Conservation (phyloP, 2,329 filamentous ascomycete species). For the Claviceps sp. region DNA sequence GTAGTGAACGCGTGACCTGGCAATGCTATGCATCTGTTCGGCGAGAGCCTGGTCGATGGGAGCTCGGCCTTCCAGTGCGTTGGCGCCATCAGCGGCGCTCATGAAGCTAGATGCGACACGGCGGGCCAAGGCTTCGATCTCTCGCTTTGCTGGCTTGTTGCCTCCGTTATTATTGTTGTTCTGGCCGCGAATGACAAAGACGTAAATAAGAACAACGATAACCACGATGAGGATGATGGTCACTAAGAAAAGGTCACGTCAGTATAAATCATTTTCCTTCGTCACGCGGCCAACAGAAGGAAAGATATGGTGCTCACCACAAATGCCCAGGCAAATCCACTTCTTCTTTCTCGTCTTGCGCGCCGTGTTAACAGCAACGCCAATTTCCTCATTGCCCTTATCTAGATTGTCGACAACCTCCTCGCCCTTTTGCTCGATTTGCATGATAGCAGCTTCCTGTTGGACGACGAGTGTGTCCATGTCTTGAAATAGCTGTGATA, state of each 20-base stretch:
- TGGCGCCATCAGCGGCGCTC: not conserved
- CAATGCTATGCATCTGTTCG: slow-evolving; percentile 7
- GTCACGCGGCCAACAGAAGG: not conserved
- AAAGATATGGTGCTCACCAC: slow-evolving; percentile 28
- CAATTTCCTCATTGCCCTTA: slow-evolving; percentile 75
- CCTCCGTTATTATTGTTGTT: slow-evolving; percentile 14
- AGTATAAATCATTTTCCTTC: not conserved
- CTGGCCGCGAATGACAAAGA: slow-evolving; percentile 25
- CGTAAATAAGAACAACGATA: slow-evolving; percentile 36
- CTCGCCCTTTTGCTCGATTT: slow-evolving; percentile 79
- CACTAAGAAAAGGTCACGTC: slow-evolving; percentile 21
- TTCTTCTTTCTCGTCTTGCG: slow-evolving; percentile 78
- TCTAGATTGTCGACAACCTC: slow-evolving; percentile 74
- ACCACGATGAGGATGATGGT: slow-evolving; percentile 39
- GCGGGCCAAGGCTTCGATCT: slow-evolving; percentile 11
- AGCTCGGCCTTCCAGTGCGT: slow-evolving; percentile 1
- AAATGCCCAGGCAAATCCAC: slow-evolving; percentile 84
- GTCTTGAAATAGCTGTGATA: slow-evolving; percentile 79
- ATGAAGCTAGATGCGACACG: not conserved
- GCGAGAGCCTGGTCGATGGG: slow-evolving; percentile 5
- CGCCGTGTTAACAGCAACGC: slow-evolving; percentile 68
- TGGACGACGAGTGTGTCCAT: slow-evolving; percentile 76
- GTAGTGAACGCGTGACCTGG: slow-evolving; percentile 12
- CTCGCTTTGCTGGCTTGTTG: slow-evolving; percentile 16
- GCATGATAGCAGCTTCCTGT: slow-evolving; percentile 66